Percentiles rank a stretch among this genome's conserved stretches.
phyloP scores from a whole-genome alignment of 169 alveolate genomes.

The Plasmodium malariae region DNA sequence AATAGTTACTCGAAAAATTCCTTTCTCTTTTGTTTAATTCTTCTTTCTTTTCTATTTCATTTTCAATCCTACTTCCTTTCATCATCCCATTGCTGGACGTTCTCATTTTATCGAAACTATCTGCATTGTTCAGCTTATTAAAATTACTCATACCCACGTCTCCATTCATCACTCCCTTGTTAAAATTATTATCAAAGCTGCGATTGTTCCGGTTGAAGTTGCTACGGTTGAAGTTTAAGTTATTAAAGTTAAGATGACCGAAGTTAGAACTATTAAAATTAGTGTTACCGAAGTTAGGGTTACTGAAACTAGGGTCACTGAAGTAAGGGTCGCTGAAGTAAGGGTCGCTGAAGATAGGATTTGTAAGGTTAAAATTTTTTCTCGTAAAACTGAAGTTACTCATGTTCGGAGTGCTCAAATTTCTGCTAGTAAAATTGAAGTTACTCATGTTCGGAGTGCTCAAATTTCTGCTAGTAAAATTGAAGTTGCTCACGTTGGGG shows the following conservation, averaged over 20 bases:
- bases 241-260: background rate
- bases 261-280: background rate
- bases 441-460: background rate
- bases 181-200: background rate
- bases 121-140: background rate
- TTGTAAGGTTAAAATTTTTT: background rate
- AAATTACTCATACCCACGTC: background rate
- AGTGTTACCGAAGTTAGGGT: background rate
- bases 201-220: background rate
- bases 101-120: background rate
- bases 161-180: background rate
- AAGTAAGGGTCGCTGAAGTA: background rate
- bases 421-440: constrained; percentile 13
- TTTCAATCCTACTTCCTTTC: background rate
- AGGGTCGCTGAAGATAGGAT: background rate
- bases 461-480: constrained; percentile 36
- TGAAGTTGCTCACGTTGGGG: constrained; percentile 27
- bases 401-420: constrained; percentile 9
- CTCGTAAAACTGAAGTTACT: background rate
- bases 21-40: constrained; percentile 26
- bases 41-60: constrained; percentile 2
- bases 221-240: background rate
- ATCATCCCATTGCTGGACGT: background rate
- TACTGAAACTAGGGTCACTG: background rate
- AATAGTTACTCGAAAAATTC: constrained; percentile 17